phyloP scores from a whole-genome alignment of 2,329 filamentous ascomycete species.

The Alternaria novae-zelandiae region DNA sequence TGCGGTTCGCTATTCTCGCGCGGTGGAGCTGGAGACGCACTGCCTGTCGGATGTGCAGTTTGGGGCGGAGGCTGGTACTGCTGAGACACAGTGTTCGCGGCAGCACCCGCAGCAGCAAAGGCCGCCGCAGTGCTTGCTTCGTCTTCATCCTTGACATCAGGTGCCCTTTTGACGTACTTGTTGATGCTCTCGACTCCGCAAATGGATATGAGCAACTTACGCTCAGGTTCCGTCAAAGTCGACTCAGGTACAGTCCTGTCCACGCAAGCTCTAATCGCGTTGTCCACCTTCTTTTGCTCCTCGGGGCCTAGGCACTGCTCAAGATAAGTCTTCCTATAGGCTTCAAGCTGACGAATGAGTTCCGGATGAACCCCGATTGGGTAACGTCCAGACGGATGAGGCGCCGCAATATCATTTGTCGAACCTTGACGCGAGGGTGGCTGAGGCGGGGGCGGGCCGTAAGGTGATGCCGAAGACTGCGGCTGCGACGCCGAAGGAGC shows the following conservation, averaged over 20 bases:
- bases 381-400: slow-evolving; percentile 39
- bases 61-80: slow-evolving; percentile 2
- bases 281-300: slow-evolving; percentile 40
- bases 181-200: slow-evolving; percentile 26
- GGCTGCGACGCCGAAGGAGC: slow-evolving; percentile 17
- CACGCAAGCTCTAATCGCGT: slow-evolving; percentile 42
- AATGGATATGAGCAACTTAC: slow-evolving; percentile 33
- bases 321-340: slow-evolving; percentile 42
- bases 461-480: slow-evolving; percentile 15
- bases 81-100: slow-evolving; percentile 24
- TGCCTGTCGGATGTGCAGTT: background rate
- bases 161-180: slow-evolving; percentile 21
- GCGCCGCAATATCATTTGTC: slow-evolving; percentile 9
- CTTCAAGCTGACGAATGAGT: slow-evolving; percentile 42
- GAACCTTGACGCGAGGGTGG: slow-evolving; percentile 7
- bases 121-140: slow-evolving; percentile 40
- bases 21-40: slow-evolving; percentile 6
- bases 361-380: slow-evolving; percentile 35
- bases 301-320: slow-evolving; percentile 29
- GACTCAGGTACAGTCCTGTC: slow-evolving; percentile 30
- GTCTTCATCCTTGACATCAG: slow-evolving; percentile 16
- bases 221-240: slow-evolving; percentile 33
- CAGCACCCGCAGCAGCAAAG: slow-evolving; percentile 44
- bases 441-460: slow-evolving; percentile 17
- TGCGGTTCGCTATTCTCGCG: slow-evolving; percentile 27